A percentile compares a stretch with the other conserved stretches of the same genome.
phyloP scores from a whole-genome alignment of 768 basidiomycete genomes.

The Termitomyces sp. region DNA sequence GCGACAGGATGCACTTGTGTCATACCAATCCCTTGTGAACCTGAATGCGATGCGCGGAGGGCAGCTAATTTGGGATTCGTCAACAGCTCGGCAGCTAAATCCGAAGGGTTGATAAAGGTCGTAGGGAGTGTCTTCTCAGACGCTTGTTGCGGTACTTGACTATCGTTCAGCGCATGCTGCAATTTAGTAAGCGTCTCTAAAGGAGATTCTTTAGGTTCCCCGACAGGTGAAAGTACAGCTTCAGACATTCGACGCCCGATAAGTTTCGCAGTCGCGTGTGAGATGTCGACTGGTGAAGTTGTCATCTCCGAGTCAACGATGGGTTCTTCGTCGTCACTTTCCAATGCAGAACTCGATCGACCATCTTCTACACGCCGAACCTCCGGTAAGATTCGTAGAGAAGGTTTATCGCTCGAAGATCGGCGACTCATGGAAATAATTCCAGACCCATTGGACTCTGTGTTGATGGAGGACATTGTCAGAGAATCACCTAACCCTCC shows the following conservation, averaged over 20 bases:
- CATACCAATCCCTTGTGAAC: conserved; percentile 3
- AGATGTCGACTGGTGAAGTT: conserved; percentile 2
- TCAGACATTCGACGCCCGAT: conserved; percentile 41
- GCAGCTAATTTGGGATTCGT: conserved; percentile 41
- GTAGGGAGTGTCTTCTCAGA: conserved; percentile 19
- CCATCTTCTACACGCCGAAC: conserved; percentile 19
- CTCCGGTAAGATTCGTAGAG: conserved; percentile 11
- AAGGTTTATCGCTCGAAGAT: conserved; percentile 13
- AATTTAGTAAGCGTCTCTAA: conserved; percentile 13
- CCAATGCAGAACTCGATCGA: conserved; percentile 55
- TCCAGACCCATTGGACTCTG: conserved; percentile 4
- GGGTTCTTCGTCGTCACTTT: conserved; percentile 31
- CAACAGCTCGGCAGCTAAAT: conserved; percentile 39
- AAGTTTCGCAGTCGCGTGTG: conserved; percentile 23
- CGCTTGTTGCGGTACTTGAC: neutral
- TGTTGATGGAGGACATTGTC: conserved; percentile 36
- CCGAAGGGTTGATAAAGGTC: conserved; percentile 32
- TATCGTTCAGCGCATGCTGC: conserved; percentile 6
- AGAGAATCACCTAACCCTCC: conserved; percentile 30
- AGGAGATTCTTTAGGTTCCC: conserved; percentile 8
- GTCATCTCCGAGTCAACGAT: neutral
- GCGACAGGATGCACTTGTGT: conserved; percentile 16
- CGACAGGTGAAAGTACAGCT: conserved; percentile 31
- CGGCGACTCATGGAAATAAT: conserved; percentile 9
- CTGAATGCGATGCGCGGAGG: conserved; percentile 22